phyloP scores from a whole-genome alignment of 768 basidiomycete species.

The Tephrocybe sp. region DNA sequence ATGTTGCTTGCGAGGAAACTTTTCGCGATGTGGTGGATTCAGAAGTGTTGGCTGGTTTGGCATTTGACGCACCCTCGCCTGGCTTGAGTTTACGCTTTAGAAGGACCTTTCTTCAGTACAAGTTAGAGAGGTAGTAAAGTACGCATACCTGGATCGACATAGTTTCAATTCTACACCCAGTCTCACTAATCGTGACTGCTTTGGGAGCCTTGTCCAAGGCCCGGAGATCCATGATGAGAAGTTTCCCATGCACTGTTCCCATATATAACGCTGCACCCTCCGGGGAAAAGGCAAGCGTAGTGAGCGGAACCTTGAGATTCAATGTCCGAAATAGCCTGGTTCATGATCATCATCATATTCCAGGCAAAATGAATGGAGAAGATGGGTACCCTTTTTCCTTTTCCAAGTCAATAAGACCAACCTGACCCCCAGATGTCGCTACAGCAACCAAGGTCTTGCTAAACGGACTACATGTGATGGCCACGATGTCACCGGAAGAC shows the following conservation, averaged over 20 bases:
- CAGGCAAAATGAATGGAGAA: neutral
- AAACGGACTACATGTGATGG: conserved; percentile 67
- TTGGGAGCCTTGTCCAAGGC: conserved; percentile 65
- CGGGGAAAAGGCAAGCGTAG: conserved; percentile 63
- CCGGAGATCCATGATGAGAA: conserved; percentile 64
- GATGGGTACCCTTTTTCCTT: conserved; percentile 62
- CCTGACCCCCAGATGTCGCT: conserved; percentile 49
- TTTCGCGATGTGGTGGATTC: conserved; percentile 8
- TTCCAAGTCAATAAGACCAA: conserved; percentile 67
- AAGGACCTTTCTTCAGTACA: neutral
- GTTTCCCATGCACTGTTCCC: conserved; percentile 61
- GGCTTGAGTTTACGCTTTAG: conserved; percentile 21
- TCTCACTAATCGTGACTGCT: conserved; percentile 46
- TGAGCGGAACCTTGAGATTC: conserved; percentile 48
- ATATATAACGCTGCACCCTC: conserved; percentile 67
- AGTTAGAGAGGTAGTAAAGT: neutral
- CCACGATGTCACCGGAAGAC: conserved; percentile 46
- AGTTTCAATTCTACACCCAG: conserved; percentile 44
- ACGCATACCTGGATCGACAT: conserved; percentile 57
- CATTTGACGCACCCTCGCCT: conserved; percentile 12
- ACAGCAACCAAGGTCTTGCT: conserved; percentile 70
- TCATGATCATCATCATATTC: neutral
- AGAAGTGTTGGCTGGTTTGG: conserved; percentile 7
- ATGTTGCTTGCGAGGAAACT: conserved; percentile 9
- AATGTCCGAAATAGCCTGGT: conserved; percentile 59